Conservation (phyloP, 1,284 basidiomycete species). For the Naganishia albida region DNA sequence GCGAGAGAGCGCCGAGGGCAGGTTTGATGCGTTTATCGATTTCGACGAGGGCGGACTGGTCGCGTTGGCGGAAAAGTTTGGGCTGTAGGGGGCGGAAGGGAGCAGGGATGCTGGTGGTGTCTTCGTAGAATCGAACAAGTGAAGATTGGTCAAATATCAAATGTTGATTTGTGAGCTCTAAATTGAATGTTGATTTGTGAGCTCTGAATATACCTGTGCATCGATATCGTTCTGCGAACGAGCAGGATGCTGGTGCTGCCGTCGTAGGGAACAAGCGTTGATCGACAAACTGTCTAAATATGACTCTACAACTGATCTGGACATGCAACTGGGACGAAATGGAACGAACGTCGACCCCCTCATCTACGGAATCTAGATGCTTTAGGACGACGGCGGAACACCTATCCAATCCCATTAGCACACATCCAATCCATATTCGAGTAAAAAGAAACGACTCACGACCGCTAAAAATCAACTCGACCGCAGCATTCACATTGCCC, state of each 20-base stretch:
- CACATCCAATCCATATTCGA: not conserved
- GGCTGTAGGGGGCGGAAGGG: not conserved
- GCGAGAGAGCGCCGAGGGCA: conserved; percentile 25
- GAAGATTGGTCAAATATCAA: too few species aligned
- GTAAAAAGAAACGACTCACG: conserved; percentile 59
- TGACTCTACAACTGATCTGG: not conserved
- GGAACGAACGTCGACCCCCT: too few species aligned
- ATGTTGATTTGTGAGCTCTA: too few species aligned
- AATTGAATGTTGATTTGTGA: too few species aligned
- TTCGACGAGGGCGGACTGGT: conserved; percentile 37
- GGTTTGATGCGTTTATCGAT: conserved; percentile 39
- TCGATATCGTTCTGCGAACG: too few species aligned
- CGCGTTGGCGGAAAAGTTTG: conserved; percentile 34
- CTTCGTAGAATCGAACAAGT: too few species aligned
- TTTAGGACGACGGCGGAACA: conserved; percentile 21
- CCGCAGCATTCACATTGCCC: conserved; percentile 83
- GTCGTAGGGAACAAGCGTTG: too few species aligned
- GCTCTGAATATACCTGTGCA: too few species aligned
- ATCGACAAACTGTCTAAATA: too few species aligned
- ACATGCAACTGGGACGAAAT: not conserved
- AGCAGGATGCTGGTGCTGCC: too few species aligned
- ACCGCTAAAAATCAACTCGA: conserved; percentile 83
- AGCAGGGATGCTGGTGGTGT: too few species aligned
- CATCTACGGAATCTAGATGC: too few species aligned
- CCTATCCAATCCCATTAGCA: not conserved